A percentile compares a stretch with the other conserved stretches of the same genome.
Conservation (phyloP, 2,329 filamentous ascomycete genomes). For the Colletotrichum lini region DNA sequence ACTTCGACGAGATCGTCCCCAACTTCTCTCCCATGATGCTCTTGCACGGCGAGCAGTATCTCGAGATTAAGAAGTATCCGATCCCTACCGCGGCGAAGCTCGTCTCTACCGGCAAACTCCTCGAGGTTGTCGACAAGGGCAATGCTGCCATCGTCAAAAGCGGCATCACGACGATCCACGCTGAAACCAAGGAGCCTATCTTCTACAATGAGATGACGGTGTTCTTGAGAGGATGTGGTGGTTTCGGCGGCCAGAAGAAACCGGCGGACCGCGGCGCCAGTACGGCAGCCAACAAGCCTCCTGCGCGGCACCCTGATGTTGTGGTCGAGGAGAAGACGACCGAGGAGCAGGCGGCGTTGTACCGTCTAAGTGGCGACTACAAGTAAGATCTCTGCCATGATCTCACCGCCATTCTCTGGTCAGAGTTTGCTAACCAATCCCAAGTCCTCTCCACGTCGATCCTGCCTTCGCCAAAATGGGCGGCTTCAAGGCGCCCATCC, state of each 20-base stretch:
- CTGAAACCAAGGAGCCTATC: constrained; percentile 86
- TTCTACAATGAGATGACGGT: constrained; percentile 98
- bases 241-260: constrained; percentile 89
- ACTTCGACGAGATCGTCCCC: constrained; percentile 85
- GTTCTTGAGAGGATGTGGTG: constrained; percentile 91
- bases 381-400: constrained; percentile 67
- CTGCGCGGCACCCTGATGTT: constrained; percentile 82
- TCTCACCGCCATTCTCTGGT: constrained; percentile 19
- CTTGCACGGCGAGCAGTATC: constrained; percentile 97
- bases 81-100: constrained; percentile 88
- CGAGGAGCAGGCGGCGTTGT: constrained; percentile 92
- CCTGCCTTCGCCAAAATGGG: constrained; percentile 94
- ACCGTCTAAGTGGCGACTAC: constrained; percentile 93
- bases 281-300: constrained; percentile 84
- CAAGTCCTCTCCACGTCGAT: constrained; percentile 90
- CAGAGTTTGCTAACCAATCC: not conserved
- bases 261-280: constrained; percentile 82
- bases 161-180: constrained; percentile 86
- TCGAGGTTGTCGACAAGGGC: constrained; percentile 98
- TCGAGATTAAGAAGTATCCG: constrained; percentile 93
- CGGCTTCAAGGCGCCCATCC: constrained; percentile 93
- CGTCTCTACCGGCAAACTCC: constrained; percentile 81
- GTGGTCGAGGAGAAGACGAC: constrained; percentile 89
- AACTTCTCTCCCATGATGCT: constrained; percentile 99
- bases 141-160: constrained; percentile 86